Percentiles rank a stretch among this genome's conserved stretches.
These are phyloP conservation scores for Tephrocybe sp. DNA, from an alignment of 768 basidiomycete species.

Conservation along the genomic window DNA sequence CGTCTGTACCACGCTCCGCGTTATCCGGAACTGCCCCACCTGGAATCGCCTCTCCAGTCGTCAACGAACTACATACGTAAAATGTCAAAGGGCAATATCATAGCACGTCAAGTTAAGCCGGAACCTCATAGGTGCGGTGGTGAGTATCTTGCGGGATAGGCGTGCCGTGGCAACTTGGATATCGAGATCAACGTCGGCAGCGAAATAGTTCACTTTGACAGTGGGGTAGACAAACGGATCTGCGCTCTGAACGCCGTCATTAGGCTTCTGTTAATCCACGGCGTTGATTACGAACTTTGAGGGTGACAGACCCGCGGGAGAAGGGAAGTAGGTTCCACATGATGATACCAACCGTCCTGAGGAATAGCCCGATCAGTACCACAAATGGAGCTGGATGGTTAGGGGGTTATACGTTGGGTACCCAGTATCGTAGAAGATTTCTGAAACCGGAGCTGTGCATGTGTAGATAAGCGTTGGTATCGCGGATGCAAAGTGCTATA, in stretches of 20 bases:
- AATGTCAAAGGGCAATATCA: neutral
- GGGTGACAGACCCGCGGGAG: constrained; percentile 49
- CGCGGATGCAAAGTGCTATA: neutral
- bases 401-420: constrained; percentile 39
- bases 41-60: constrained; percentile 36
- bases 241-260: constrained; percentile 30
- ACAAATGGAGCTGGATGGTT: neutral
- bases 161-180: constrained; percentile 50
- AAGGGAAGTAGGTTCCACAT: constrained; percentile 59
- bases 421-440: constrained; percentile 47
- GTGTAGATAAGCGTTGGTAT: neutral
- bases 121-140: constrained; percentile 41
- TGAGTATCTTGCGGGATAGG: constrained; percentile 41
- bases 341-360: constrained; percentile 44
- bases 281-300: constrained; percentile 32
- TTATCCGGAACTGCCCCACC: constrained; percentile 43
- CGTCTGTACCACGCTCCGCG: constrained; percentile 41
- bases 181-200: constrained; percentile 45
- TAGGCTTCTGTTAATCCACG: neutral
- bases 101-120: constrained; percentile 12
- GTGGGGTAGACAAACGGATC: constrained; percentile 48
- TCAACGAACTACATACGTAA: neutral
- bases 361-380: neutral
- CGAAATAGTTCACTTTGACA: constrained; percentile 53
- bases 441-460: constrained; percentile 41